Conservation (phyloP, 768 basidiomycete genomes). For the Royoungia palumana region DNA sequence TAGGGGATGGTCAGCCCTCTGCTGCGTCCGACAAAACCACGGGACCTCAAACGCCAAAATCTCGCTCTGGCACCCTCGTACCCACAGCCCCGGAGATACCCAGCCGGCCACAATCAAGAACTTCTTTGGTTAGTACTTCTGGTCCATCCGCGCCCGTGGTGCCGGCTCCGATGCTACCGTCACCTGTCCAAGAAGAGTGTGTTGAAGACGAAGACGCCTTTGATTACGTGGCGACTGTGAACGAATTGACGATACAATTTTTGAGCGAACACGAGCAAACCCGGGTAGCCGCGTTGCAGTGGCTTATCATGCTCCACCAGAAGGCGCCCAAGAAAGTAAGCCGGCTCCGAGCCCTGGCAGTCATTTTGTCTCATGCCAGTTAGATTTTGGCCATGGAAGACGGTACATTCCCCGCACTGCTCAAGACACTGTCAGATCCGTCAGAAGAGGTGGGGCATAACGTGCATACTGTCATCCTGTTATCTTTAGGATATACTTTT, state of each 20-base stretch:
- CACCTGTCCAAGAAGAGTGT: conserved; percentile 24
- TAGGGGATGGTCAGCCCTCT: conserved; percentile 31
- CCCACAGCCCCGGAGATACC: conserved; percentile 31
- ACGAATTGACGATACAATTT: conserved; percentile 89
- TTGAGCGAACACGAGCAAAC: conserved; percentile 97
- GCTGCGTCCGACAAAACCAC: conserved; percentile 37
- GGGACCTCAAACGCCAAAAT: conserved; percentile 32
- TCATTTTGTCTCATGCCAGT: not conserved
- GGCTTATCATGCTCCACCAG: conserved; percentile 98
- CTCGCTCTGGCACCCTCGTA: conserved; percentile 25
- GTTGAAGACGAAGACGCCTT: conserved; percentile 74
- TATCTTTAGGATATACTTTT: conserved; percentile 2
- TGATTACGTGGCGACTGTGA: conserved; percentile 91
- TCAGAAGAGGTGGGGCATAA: conserved; percentile 75
- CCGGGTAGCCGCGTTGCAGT: conserved; percentile 90
- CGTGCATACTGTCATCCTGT: not conserved
- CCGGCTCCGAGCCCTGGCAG: not conserved
- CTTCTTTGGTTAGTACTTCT: conserved; percentile 44
- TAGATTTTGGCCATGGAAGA: conserved; percentile 96
- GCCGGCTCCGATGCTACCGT: conserved; percentile 28
- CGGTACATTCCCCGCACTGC: conserved; percentile 90
- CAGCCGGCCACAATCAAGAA: conserved; percentile 64
- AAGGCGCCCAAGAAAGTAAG: conserved; percentile 92
- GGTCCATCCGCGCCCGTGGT: conserved; percentile 33
- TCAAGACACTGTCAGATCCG: conserved; percentile 94